Base-by-base conservation (phyloP, 2,329 filamentous ascomycete genomes). In the Botrytis pseudocinerea region DNA sequence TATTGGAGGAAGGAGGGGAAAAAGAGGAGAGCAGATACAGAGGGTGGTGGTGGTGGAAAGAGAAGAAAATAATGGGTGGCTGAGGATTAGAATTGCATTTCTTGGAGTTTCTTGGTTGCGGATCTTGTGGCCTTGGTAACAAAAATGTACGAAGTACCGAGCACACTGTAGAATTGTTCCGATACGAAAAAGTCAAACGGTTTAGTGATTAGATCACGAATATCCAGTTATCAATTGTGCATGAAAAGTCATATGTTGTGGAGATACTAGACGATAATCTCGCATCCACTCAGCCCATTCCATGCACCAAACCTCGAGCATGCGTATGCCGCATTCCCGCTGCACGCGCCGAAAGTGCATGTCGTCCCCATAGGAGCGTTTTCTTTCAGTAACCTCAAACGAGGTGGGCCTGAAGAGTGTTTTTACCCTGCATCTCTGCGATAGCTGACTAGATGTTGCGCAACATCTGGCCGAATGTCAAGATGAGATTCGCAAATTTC, bases 1-100 rank as follows among this genome's bases (percentile, higher is more conserved):
- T 99, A 90, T 81, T 99, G 96, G 96, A 87, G 90, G 79, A 91
- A 90, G 79, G 97, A 99, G 84, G 96, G 96, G 16, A 93, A 92
- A 85, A 93, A 93, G 85, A 85, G 91, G 77, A 90, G 88, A 82
- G 85, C 86, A 48, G 84, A 85, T 76, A 85, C 84, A 32, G 85
- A 85, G 69, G 86, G 84, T 44, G 84, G 83, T 73, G 87, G 85
- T 59, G 81, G 78, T 76, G 78, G 77, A 38, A 80, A 81, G 71
- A 79, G 80, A 69, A 75, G 78, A 28, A 74, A 78, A 32, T 71
- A 38, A 65, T 28, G 35, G 12, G 10, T 35, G 12, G 18, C 18
- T 48, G 38, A 12, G 35, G 40, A 57, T 62, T 6, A 9, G 7
- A 18, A 63, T 48, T 38, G 46, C 22, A 20, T n/a, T 38, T 63